Evolutionary conservation across 2,329 filamentous ascomycete genomes (phyloP).

Genomic region (Xylariales sp.): DNA sequence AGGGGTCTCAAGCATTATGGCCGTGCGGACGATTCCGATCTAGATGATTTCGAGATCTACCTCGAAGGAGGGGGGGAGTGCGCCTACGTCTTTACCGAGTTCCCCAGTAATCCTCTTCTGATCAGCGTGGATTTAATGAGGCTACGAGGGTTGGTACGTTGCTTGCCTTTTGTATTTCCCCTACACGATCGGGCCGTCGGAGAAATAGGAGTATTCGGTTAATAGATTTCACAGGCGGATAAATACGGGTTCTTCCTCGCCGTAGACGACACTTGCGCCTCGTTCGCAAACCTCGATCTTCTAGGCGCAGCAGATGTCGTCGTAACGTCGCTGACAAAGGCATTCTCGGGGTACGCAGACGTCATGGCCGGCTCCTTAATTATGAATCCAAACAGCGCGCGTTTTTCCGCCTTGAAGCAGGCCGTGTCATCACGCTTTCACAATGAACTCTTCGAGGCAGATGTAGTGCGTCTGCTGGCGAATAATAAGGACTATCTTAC

Average conservation of each 20-base stretch:
- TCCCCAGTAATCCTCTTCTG: constrained; percentile 60
- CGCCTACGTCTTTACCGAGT: constrained; percentile 63
- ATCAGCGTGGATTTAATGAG: constrained; percentile 55
- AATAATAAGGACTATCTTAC: constrained; percentile 59
- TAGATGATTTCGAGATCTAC: constrained; percentile 59
- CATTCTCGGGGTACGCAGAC: constrained; percentile 67
- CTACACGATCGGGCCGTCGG: background rate
- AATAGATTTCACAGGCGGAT: constrained; percentile 44
- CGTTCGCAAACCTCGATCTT: constrained; percentile 63
- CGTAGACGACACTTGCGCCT: constrained; percentile 62
- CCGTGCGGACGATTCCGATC: constrained; percentile 53
- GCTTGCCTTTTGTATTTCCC: background rate
- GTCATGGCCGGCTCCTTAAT: constrained; percentile 42
- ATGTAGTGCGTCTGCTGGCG: constrained; percentile 58
- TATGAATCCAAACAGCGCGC: constrained; percentile 41
- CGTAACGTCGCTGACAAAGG: constrained; percentile 62
- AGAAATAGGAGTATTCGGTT: background rate
- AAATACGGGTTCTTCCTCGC: constrained; percentile 59
- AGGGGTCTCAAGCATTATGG: constrained; percentile 62
- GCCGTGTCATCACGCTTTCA: constrained; percentile 47
- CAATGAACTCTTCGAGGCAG: constrained; percentile 61
- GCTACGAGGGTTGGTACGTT: constrained; percentile 56
- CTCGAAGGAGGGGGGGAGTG: constrained; percentile 56
- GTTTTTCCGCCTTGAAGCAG: constrained; percentile 32
- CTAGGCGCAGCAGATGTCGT: constrained; percentile 61